These are phyloP conservation scores for Venturia effusa DNA, from an alignment of 2,329 filamentous ascomycete species.

Conservation along the genomic window DNA sequence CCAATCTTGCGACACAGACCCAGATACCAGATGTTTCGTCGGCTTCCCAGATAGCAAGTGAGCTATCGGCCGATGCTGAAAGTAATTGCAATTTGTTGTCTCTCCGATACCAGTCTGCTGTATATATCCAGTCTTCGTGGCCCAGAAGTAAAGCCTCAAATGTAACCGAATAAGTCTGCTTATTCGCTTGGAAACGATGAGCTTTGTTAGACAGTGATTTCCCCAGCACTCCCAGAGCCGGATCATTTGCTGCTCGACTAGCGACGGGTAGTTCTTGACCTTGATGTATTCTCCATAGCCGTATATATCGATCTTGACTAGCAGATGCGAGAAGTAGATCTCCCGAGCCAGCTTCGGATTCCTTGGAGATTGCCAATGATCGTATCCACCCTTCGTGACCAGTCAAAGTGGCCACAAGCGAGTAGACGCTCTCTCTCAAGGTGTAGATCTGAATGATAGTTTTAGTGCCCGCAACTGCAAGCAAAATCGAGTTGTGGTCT, in stretches of 20 bases:
- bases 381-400: slow-evolving; percentile 95
- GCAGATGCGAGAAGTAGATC: slow-evolving; percentile 83
- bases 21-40: slow-evolving; percentile 80
- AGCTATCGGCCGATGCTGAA: slow-evolving; percentile 90
- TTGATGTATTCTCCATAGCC: slow-evolving; percentile 76
- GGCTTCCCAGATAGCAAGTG: slow-evolving; percentile 82
- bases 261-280: slow-evolving; percentile 54
- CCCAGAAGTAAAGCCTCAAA: slow-evolving; percentile 91
- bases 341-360: slow-evolving; percentile 41
- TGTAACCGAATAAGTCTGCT: slow-evolving; percentile 63
- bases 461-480: slow-evolving; percentile 80
- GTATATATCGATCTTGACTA: slow-evolving; percentile 95
- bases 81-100: slow-evolving; percentile 58
- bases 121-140: slow-evolving; percentile 98
- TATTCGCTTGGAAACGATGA: slow-evolving; percentile 56
- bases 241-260: slow-evolving; percentile 45
- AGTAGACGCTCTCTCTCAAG: slow-evolving; percentile 48
- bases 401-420: slow-evolving; percentile 62
- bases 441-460: slow-evolving; percentile 73
- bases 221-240: slow-evolving; percentile 48
- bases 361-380: slow-evolving; percentile 66
- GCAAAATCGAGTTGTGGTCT: slow-evolving; percentile 45
- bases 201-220: slow-evolving; percentile 82
- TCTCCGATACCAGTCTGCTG: slow-evolving; percentile 58
- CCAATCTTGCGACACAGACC: slow-evolving; percentile 74